These are phyloP conservation scores for Saccharomycopsis sp. DNA, from an alignment of 805 yeast genomes.

Conservation along the genomic window DNA sequence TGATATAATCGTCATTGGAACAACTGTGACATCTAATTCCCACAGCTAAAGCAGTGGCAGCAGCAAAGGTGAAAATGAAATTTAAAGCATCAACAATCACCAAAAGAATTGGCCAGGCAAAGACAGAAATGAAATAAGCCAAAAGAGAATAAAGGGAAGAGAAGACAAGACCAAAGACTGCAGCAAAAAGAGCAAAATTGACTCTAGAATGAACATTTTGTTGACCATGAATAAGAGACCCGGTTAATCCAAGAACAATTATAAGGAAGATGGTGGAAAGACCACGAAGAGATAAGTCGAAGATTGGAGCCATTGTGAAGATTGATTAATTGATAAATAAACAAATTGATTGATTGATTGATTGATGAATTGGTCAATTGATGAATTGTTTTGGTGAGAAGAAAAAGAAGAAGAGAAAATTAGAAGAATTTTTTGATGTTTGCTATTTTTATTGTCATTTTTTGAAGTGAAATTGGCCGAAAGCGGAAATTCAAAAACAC, in stretches of 20 bases:
- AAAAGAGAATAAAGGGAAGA: constrained; percentile 69
- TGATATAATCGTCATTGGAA: constrained; percentile 52
- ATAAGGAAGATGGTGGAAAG: constrained; percentile 67
- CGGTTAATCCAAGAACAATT: constrained; percentile 78
- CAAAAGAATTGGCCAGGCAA: constrained; percentile 82
- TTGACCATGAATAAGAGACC: constrained; percentile 71
- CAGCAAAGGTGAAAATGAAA: constrained; percentile 86
- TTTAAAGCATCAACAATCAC: constrained; percentile 76
- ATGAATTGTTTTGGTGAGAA: too few species aligned
- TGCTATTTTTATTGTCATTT: too few species aligned
- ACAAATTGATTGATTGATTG: too few species aligned
- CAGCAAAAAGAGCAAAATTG: constrained; percentile 78
- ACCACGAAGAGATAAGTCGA: constrained; percentile 67
- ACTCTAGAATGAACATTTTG: constrained; percentile 58
- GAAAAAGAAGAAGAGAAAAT: too few species aligned
- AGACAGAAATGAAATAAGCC: constrained; percentile 66
- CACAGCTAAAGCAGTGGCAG: constrained; percentile 90
- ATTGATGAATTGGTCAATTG: too few species aligned
- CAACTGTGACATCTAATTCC: constrained; percentile 84
- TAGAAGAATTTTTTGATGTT: too few species aligned
- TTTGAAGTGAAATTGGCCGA: too few species aligned
- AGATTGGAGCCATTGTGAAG: too few species aligned
- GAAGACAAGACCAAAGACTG: constrained; percentile 76
- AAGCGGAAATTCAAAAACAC: too few species aligned
- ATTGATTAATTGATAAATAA: too few species aligned